phyloP scores from a whole-genome alignment of 2,329 filamentous ascomycete genomes.

The Curvularia verruculosa region DNA sequence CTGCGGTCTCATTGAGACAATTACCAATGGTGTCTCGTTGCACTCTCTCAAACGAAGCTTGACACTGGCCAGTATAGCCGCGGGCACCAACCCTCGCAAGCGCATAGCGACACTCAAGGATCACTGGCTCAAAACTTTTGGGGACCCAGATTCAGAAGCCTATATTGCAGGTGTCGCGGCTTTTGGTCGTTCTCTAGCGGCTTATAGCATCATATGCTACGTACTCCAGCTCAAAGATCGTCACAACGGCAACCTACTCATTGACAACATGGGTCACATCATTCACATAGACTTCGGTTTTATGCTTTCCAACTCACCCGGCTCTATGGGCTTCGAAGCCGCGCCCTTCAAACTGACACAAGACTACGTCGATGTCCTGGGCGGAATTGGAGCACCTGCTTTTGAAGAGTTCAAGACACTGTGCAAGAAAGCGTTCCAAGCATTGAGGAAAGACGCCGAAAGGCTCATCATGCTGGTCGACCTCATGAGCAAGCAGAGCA shows the following conservation, averaged over 20 bases:
- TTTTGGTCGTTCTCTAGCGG: slow-evolving; percentile 81
- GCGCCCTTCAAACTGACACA: slow-evolving; percentile 86
- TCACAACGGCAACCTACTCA: slow-evolving; percentile 84
- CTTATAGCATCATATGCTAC: slow-evolving; percentile 85
- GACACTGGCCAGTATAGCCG: slow-evolving; percentile 75
- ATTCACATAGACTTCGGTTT: slow-evolving; percentile 91
- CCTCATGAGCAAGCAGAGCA: slow-evolving; percentile 82
- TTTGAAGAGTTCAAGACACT: slow-evolving; percentile 78
- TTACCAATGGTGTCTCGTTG: slow-evolving; percentile 85
- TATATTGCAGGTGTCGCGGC: slow-evolving; percentile 76
- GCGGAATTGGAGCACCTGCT: slow-evolving; percentile 71
- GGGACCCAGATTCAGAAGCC: slow-evolving; percentile 69
- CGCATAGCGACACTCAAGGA: slow-evolving; percentile 81
- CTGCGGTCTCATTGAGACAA: slow-evolving; percentile 84
- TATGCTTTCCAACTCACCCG: slow-evolving; percentile 86
- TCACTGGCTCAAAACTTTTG: slow-evolving; percentile 81
- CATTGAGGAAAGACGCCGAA: slow-evolving; percentile 77
- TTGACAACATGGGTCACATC: slow-evolving; percentile 85
- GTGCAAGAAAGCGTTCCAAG: slow-evolving; percentile 85
- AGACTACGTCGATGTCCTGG: slow-evolving; percentile 84
- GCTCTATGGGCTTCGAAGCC: slow-evolving; percentile 83
- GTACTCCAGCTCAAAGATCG: slow-evolving; percentile 83
- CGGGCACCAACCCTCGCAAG: slow-evolving; percentile 73
- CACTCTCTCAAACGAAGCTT: slow-evolving; percentile 84
- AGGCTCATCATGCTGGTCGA: slow-evolving; percentile 81